These are phyloP conservation scores for Oryza punctata DNA, from an alignment of 176 grass and related monocot genomes.

Conservation along the genomic window DNA sequence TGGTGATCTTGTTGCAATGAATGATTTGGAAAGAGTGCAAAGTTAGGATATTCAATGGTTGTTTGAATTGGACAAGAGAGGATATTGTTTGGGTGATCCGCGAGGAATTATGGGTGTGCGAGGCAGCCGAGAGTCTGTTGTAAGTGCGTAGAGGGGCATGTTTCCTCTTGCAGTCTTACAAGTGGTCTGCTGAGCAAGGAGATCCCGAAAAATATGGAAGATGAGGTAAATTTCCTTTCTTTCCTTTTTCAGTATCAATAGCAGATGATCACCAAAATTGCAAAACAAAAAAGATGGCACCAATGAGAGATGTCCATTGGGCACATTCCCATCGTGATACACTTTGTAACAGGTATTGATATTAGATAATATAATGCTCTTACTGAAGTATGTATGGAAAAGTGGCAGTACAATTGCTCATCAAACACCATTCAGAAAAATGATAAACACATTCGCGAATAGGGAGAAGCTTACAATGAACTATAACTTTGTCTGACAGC, in stretches of 20 bases:
- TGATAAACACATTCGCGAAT: neutral
- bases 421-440: neutral
- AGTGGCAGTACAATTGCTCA: neutral
- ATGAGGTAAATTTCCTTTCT: neutral
- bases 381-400: neutral
- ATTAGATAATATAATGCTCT: neutral
- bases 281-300: neutral
- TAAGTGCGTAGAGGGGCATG: neutral
- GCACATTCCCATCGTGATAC: conserved; percentile 8
- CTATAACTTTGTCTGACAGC: conserved; percentile 75
- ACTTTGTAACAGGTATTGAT: neutral
- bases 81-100: neutral
- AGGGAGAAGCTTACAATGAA: conserved; percentile 76
- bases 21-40: too few species aligned
- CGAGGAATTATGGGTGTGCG: neutral
- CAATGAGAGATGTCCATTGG: conserved; percentile 6
- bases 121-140: neutral
- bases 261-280: neutral
- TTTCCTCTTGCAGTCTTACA: neutral
- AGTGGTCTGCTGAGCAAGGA: neutral
- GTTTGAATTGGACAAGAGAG: neutral
- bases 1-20: neutral
- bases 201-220: conserved; percentile 23
- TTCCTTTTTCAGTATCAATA: conserved; percentile 17
- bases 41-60: neutral